Evolutionary conservation across 805 yeast species (phyloP).

Genomic region (Wickerhamiella cacticola): DNA sequence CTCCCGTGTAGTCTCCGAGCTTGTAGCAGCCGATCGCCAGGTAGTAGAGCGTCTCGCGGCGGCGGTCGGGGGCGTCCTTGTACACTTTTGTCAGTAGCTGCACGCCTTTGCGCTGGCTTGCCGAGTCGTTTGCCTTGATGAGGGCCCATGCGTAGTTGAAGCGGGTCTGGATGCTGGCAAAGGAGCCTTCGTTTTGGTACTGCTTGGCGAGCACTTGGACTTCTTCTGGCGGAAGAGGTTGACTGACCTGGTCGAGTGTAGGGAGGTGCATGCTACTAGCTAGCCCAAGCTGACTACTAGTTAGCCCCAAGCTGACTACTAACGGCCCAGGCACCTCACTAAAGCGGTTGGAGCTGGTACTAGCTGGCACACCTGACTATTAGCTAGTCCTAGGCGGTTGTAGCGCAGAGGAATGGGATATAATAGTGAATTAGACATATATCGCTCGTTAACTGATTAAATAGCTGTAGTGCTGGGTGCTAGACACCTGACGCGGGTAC

Average conservation of each 20-base stretch:
- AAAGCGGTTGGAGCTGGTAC: no score
- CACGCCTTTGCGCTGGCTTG: conserved; percentile 69
- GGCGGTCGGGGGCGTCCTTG: conserved; percentile 64
- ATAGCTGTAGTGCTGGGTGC: no score
- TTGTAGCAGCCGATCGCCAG: conserved; percentile 79
- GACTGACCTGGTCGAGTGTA: conserved; percentile 19
- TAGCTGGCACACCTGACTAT: no score
- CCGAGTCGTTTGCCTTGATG: conserved; percentile 51
- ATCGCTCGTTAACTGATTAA: no score
- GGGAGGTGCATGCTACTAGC: conserved; percentile 21
- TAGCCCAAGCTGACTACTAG: no score
- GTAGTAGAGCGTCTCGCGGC: conserved; percentile 84
- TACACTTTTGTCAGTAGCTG: conserved; percentile 48
- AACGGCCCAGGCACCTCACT: no score
- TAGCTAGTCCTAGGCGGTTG: no score
- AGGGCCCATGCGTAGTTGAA: conserved; percentile 97
- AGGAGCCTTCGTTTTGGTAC: conserved; percentile 67
- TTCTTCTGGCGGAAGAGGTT: conserved; percentile 59
- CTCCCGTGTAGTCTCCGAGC: conserved; percentile 73
- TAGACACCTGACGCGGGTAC: no score
- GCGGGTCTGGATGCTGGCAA: conserved; percentile 67
- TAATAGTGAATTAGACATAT: no score
- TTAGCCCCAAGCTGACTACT: no score
- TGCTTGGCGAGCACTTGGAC: conserved; percentile 64
- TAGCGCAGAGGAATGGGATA: no score